Evolutionary conservation across 2,329 filamentous ascomycete species (phyloP).

Genomic region (Colletotrichum cuscutae): DNA sequence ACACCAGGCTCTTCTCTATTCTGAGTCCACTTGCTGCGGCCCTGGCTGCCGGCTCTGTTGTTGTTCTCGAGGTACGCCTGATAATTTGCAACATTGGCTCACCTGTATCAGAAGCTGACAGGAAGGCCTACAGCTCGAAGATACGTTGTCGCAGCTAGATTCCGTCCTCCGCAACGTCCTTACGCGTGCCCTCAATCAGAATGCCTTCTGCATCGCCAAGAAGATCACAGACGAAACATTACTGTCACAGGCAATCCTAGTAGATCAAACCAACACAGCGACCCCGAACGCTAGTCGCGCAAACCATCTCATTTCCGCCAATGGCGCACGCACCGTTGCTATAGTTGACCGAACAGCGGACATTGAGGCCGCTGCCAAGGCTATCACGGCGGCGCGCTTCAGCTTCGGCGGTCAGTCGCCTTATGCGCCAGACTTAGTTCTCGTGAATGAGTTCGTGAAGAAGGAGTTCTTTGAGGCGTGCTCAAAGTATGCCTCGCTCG

Average conservation of each 20-base stretch:
- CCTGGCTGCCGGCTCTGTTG: constrained; percentile 43
- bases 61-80: constrained; percentile 40
- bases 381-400: constrained; percentile 64
- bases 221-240: constrained; percentile 17
- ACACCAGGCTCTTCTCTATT: constrained; percentile 41
- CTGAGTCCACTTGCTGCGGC: constrained; percentile 40
- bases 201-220: constrained; percentile 27
- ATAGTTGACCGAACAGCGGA: constrained; percentile 71
- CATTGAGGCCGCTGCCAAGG: constrained; percentile 61
- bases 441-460: constrained; percentile 73
- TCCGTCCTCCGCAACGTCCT: constrained; percentile 19
- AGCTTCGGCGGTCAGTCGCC: constrained; percentile 65
- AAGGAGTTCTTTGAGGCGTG: constrained; percentile 59
- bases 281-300: not conserved
- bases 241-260: constrained; percentile 17
- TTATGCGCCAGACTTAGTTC: constrained; percentile 70
- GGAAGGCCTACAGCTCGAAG: constrained; percentile 11
- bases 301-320: constrained; percentile 35
- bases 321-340: constrained; percentile 53
- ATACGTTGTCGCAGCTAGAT: constrained; percentile 24
- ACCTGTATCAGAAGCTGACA: not conserved
- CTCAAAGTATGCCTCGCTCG: constrained; percentile 37
- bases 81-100: constrained; percentile 33
- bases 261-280: constrained; percentile 19
- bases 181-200: constrained; percentile 20